Evolutionary conservation across 768 basidiomycete genomes (phyloP), one percentile per base, ranked within the genome.

Genomic region (Calocera cornea): DNA sequence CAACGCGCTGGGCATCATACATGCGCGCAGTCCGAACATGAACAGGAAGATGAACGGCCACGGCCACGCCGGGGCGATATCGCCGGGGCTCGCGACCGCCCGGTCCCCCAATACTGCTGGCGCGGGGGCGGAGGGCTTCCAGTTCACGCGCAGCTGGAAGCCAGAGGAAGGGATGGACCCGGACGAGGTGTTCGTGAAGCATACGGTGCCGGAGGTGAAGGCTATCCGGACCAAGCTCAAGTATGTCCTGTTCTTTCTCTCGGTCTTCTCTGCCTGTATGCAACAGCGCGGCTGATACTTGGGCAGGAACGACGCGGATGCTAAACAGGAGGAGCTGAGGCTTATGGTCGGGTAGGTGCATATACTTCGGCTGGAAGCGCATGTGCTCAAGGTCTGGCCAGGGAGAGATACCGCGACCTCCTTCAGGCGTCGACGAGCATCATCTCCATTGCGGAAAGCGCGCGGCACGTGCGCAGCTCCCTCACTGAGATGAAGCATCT

Each of bases 401-500:
- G 91, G 78, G 91, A 92, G 85, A 86, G 90, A 71, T 93, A 93
- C 77, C 86, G 91, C 50, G 91, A 93, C 75, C 80, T 93, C 34
- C 78, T 93, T 36, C 88, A 92, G 77, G 90, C 91, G 0, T 92
- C 91, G 0, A 84, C 89, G 2, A 90, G 90, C 0, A 93, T 93
- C 50, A 87, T 92, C 50, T 83, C 85, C 60, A 88, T 93, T 69
- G 81, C 87, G 3, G 76, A 80, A 41, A 89, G 90, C 11, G 87
- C 90, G 1, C 79, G 81, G 63, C 82, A 81, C 71, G 89, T 92
- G 14, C 74, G 84, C 63, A 78, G 82, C 38, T 84, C 87, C 5
- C 74, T 92, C 33, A 80, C 84, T 36, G 87, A 89, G 69, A 83
- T 86, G 69, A 83, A 80, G 69, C 75, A 77, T 33, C 79, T 82